phyloP scores from a whole-genome alignment of 768 basidiomycete genomes.

The Gloeophyllum trabeum region DNA sequence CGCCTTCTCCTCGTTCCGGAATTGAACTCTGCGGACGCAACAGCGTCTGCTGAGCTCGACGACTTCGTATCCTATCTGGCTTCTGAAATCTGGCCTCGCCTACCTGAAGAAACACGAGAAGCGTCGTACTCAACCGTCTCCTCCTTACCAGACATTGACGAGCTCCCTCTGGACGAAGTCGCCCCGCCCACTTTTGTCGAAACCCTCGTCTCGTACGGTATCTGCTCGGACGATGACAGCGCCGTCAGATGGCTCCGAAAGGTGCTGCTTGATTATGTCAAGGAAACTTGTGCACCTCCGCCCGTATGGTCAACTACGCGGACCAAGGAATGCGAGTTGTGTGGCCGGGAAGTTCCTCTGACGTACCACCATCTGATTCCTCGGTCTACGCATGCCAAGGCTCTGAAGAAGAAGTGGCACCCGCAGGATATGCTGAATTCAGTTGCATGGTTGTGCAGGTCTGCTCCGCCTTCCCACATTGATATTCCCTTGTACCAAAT shows the following conservation, averaged over 20 bases:
- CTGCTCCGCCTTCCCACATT: conserved; percentile 2
- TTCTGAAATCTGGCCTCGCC: conserved; percentile 32
- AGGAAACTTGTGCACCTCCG: conserved; percentile 34
- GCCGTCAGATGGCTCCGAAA: conserved; percentile 28
- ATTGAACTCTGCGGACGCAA: no score
- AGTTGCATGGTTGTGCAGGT: conserved; percentile 50
- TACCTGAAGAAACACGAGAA: conserved; percentile 23
- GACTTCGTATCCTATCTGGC: conserved; percentile 45
- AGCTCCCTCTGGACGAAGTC: conserved; percentile 25
- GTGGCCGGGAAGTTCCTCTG: conserved; percentile 40
- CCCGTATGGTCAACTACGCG: conserved; percentile 43
- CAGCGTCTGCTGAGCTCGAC: no score
- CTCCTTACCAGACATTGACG: conserved; percentile 21
- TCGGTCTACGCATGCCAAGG: conserved; percentile 39
- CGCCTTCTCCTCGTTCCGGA: no score
- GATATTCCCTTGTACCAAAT: not conserved
- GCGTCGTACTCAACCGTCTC: conserved; percentile 27
- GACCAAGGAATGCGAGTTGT: conserved; percentile 46
- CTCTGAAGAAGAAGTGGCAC: conserved; percentile 49
- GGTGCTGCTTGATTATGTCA: conserved; percentile 29
- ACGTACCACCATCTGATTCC: conserved; percentile 57
- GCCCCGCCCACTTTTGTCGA: conserved; percentile 31
- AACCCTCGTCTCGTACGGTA: conserved; percentile 37
- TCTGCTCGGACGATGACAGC: conserved; percentile 29
- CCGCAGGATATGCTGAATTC: conserved; percentile 37